phyloP scores from a whole-genome alignment of 129 eudicot genomes.

The Deinandra increscens region DNA sequence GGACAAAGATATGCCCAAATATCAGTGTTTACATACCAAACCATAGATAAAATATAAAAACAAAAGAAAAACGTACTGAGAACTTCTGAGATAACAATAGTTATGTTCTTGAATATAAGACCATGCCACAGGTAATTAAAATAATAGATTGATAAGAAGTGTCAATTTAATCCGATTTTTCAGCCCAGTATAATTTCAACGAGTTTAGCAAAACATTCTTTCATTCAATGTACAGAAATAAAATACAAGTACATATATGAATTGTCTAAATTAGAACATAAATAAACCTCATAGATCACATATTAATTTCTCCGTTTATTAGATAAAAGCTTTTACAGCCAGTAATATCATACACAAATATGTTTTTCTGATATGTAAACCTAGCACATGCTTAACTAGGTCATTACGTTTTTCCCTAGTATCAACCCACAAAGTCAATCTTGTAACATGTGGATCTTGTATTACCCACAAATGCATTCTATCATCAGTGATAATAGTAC shows the following conservation, averaged over 20 bases:
- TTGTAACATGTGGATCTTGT: background rate
- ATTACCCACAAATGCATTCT: constrained; percentile 1
- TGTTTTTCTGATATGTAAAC: background rate
- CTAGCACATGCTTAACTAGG: background rate
- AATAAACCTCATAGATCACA: constrained; percentile 4
- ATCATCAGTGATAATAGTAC: background rate
- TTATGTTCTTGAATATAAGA: constrained; percentile 5
- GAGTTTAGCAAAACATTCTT: background rate
- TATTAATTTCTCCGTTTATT: background rate
- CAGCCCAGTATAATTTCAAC: background rate
- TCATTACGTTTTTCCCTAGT: background rate
- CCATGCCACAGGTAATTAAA: background rate
- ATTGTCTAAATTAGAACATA: background rate
- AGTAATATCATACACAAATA: background rate
- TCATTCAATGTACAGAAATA: background rate
- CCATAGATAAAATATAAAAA: background rate
- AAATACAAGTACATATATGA: background rate
- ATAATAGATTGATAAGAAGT: background rate
- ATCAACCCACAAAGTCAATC: background rate
- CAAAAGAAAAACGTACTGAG: background rate
- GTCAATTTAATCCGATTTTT: background rate
- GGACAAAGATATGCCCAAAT: constrained; percentile 22
- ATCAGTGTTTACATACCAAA: constrained; percentile 22
- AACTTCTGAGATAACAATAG: constrained; percentile 1
- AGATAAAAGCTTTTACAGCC: background rate